Evolutionary conservation across 2,329 filamentous ascomycete species (phyloP).

Genomic region (Sarocladiaceae sp.): DNA sequence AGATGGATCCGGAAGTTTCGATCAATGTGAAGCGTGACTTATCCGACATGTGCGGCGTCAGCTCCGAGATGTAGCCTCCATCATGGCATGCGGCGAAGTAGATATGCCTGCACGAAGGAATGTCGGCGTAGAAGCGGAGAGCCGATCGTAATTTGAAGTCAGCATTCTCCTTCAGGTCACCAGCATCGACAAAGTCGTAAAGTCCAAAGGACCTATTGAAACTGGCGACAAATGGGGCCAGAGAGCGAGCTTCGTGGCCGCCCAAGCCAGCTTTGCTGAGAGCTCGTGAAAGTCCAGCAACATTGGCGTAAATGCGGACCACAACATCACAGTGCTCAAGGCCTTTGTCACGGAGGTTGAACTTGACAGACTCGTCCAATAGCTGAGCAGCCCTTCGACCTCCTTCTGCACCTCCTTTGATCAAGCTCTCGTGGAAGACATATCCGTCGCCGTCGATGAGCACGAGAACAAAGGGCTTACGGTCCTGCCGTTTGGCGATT

Average conservation of each 20-base stretch:
- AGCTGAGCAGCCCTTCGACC: slow-evolving; percentile 51
- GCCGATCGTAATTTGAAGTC: slow-evolving; percentile 54
- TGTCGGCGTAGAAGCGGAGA: slow-evolving; percentile 48
- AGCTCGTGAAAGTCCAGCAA: slow-evolving; percentile 46
- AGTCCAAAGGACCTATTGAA: slow-evolving; percentile 55
- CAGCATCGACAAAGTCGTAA: slow-evolving; percentile 59
- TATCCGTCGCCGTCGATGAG: slow-evolving; percentile 61
- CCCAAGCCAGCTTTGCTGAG: slow-evolving; percentile 41
- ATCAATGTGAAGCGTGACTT: slow-evolving; percentile 51
- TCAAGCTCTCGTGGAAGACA: slow-evolving; percentile 42
- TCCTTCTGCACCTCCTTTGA: slow-evolving; percentile 45
- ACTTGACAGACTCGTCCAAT: slow-evolving; percentile 46
- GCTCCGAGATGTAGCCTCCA: slow-evolving; percentile 42
- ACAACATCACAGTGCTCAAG: slow-evolving; percentile 49
- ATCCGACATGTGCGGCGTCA: slow-evolving; percentile 47
- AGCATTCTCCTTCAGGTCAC: slow-evolving; percentile 55
- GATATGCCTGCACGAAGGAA: slow-evolving; percentile 59
- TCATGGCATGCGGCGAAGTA: slow-evolving; percentile 62
- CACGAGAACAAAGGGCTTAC: slow-evolving; percentile 56
- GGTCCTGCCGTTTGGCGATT: slow-evolving; percentile 41
- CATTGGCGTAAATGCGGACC: slow-evolving; percentile 52
- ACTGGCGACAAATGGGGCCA: slow-evolving; percentile 50
- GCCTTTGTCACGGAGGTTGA: slow-evolving; percentile 40
- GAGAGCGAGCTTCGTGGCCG: slow-evolving; percentile 50
- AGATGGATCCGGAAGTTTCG: slow-evolving; percentile 37